A percentile compares a stretch with the other conserved stretches of the same genome.
These are phyloP conservation scores for Rutstroemia sydowiana DNA, from an alignment of 2,329 filamentous ascomycete genomes.

Conservation along the genomic window DNA sequence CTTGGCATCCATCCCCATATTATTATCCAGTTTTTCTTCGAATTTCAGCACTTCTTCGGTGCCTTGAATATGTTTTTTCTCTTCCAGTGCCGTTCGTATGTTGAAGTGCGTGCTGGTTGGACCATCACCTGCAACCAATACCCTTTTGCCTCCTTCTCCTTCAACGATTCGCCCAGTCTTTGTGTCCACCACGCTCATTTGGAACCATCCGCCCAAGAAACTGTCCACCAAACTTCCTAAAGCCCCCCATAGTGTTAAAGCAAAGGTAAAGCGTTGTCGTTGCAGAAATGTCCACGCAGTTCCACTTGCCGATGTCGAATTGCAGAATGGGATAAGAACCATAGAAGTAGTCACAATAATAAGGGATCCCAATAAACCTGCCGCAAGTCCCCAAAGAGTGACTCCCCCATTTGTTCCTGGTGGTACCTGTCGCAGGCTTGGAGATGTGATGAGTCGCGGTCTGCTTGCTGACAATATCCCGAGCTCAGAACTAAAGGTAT, in stretches of 20 bases:
- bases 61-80: conserved; percentile 35
- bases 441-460: conserved; percentile 82
- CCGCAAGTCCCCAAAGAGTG: conserved; percentile 63
- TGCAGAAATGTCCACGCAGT: conserved; percentile 47
- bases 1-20: conserved; percentile 39
- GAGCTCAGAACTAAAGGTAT: conserved; percentile 92
- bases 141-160: conserved; percentile 64
- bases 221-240: conserved; percentile 82
- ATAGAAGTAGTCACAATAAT: conserved; percentile 57
- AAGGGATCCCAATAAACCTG: conserved; percentile 67
- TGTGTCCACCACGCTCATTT: conserved; percentile 79
- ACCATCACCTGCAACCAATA: conserved; percentile 36
- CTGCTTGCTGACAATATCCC: conserved; percentile 73
- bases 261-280: conserved; percentile 40
- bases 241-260: conserved; percentile 64
- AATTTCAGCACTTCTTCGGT: conserved; percentile 33
- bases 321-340: conserved; percentile 63
- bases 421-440: conserved; percentile 68
- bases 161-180: conserved; percentile 83
- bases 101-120: conserved; percentile 30
- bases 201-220: conserved; percentile 74
- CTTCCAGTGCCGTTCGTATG: conserved; percentile 38
- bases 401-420: conserved; percentile 92
- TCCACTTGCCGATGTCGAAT: conserved; percentile 21
- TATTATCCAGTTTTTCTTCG: conserved; percentile 31